phyloP scores from a whole-genome alignment of 345 rosid species.

The Heritiera littoralis region DNA sequence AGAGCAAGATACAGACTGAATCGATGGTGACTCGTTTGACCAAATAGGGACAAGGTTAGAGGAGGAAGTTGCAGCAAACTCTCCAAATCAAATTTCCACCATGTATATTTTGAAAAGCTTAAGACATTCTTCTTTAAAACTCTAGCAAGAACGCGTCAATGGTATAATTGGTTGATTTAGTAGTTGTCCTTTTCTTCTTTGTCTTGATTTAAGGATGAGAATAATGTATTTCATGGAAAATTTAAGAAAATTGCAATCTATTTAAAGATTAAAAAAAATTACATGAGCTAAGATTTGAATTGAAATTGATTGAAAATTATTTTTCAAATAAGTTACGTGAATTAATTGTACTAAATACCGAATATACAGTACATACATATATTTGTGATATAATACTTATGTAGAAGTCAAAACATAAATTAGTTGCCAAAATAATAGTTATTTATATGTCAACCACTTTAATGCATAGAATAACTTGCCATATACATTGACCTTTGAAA shows the following conservation, averaged over 20 bases:
- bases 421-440: too few relatives aligned
- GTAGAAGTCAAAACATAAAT: too few relatives aligned
- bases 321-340: too few relatives aligned
- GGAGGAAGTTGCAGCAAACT: slow-evolving; percentile 50
- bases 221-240: background rate
- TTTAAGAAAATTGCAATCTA: too few relatives aligned
- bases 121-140: slow-evolving; percentile 15
- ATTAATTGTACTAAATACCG: too few relatives aligned
- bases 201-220: background rate
- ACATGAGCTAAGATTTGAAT: too few relatives aligned
- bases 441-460: too few relatives aligned
- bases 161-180: slow-evolving; percentile 20
- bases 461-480: too few relatives aligned
- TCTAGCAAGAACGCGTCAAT: slow-evolving; percentile 15
- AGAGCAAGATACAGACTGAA: slow-evolving; percentile 24
- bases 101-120: slow-evolving; percentile 15
- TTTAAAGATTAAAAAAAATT: too few relatives aligned
- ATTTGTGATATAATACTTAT: too few relatives aligned
- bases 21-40: slow-evolving; percentile 35
- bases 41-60: slow-evolving; percentile 41
- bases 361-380: too few relatives aligned
- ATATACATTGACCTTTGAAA: background rate
- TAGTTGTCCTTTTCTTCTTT: slow-evolving; percentile 28
- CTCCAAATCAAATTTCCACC: slow-evolving; percentile 24
- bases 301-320: too few relatives aligned